Percentiles rank a stretch among this genome's conserved stretches.
Evolutionary conservation across 129 eudicot species (phyloP).

Genomic region (Lactuca saligna): DNA sequence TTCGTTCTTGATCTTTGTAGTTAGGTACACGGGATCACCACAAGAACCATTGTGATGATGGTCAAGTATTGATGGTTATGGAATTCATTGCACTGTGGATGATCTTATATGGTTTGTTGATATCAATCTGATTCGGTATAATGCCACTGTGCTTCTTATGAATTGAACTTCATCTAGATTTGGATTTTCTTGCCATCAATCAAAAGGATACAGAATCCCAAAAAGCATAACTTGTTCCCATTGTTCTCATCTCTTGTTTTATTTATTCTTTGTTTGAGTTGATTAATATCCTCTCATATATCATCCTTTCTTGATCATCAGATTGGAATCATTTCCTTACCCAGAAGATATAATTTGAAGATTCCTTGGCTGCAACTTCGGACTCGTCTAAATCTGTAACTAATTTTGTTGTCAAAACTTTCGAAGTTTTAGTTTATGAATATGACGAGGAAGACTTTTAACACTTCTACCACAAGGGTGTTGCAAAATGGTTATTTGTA

Average conservation of each 20-base stretch:
- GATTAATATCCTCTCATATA: not conserved
- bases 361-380: not conserved
- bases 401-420: not conserved
- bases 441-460: not conserved
- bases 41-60: not conserved
- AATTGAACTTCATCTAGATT: not conserved
- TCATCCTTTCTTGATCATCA: slow-evolving; percentile 4
- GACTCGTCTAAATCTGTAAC: not conserved
- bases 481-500: no score
- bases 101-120: not conserved
- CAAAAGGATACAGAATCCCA: no score
- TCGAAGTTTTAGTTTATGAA: not conserved
- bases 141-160: no score
- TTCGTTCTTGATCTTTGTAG: slow-evolving; percentile 1
- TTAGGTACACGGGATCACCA: not conserved
- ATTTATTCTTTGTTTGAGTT: not conserved
- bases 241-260: not conserved
- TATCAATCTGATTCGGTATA: no score
- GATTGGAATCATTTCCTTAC: not conserved
- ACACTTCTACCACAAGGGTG: not conserved
- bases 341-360: not conserved
- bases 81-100: slow-evolving; percentile 1
- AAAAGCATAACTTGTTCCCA: not conserved
- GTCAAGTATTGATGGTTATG: slow-evolving; percentile 1
- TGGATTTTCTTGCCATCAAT: not conserved